phyloP scores from a whole-genome alignment of 352 stramenopile genomes.

The Pythium volutum region DNA sequence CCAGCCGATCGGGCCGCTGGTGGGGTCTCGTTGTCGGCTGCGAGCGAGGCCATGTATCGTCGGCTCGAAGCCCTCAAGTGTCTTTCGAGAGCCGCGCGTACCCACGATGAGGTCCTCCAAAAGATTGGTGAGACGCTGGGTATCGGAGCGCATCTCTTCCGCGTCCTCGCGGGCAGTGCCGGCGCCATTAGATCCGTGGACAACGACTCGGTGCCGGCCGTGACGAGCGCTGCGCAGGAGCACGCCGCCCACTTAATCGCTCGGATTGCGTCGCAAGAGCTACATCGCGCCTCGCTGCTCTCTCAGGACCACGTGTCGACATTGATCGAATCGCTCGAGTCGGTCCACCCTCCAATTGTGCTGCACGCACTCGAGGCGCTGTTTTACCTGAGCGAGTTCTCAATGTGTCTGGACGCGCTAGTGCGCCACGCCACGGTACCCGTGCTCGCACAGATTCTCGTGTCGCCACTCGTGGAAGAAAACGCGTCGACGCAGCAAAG shows the following conservation, averaged over 20 bases:
- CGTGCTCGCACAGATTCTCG: slow-evolving; percentile 70
- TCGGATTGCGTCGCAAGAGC: slow-evolving; percentile 47
- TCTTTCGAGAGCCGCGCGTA: slow-evolving; percentile 44
- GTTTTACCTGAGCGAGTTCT: slow-evolving; percentile 53
- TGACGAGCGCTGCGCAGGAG: slow-evolving; percentile 34
- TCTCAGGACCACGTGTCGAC: slow-evolving; percentile 52
- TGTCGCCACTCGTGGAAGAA: slow-evolving; percentile 28
- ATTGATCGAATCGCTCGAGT: slow-evolving; percentile 73
- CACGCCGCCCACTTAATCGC: slow-evolving; percentile 63
- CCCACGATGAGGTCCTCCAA: slow-evolving; percentile 64
- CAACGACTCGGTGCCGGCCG: background rate
- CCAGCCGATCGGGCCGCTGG: slow-evolving; percentile 10
- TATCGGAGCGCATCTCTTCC: slow-evolving; percentile 46
- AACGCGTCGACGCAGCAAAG: slow-evolving; percentile 18
- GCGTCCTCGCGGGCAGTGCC: slow-evolving; percentile 23
- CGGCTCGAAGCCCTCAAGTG: slow-evolving; percentile 66
- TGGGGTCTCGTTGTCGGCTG: slow-evolving; percentile 1
- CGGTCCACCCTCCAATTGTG: slow-evolving; percentile 63
- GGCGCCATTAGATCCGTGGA: slow-evolving; percentile 1
- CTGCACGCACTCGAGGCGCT: slow-evolving; percentile 57
- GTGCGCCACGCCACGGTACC: slow-evolving; percentile 72
- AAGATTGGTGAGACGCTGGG: slow-evolving; percentile 50
- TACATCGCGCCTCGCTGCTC: slow-evolving; percentile 45
- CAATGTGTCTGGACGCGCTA: slow-evolving; percentile 61
- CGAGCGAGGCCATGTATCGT: slow-evolving; percentile 24